Base-by-base conservation (phyloP, 2,329 filamentous ascomycete genomes). In the Nannizziopsis barbatae region DNA sequence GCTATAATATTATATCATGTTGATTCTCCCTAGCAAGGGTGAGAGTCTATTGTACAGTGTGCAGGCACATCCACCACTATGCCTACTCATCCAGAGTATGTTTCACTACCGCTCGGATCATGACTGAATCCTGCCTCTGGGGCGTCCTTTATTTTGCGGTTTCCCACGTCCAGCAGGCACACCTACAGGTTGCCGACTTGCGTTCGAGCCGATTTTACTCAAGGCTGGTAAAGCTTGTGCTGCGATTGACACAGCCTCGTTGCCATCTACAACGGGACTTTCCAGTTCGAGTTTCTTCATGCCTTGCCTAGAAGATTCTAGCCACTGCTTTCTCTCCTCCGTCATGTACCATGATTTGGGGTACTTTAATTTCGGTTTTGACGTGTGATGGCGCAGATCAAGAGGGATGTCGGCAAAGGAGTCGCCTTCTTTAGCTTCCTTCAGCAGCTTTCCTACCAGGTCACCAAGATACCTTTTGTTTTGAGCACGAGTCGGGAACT, bases 401-500 rank as follows among this genome's bases (percentile, higher is more conserved):
- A 96, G 75, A 1, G 92, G 90, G 27, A 98, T 70, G 63, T 98
- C 92, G 55, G 81, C 81, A 60, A 96, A 95, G 9, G 77, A 84
- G 57, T 98, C 90, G 18, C 76, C 72, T 61, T 95, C 83, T 71
- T 81, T 85, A 50, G 89, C 87, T 62, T 86, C 81, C 5, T 71
- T 72, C 51, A 98, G 70, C 55, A 98, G 70, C 43, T 74, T 77
- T 54, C 83, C 74, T 43, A 96, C 77, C 42, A 87, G 67, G 58
- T 94, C 86, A 46, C 80, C 83, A 17, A 98, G 75, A 64, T 92
- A 92, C n/a, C 86, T 81, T 75, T 96, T 98, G 73, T 98, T 98
- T 71, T 96, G 89, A 14, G 89, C 86, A 62, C 87, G 84, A 48
- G 89, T 85, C 62, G 86, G 80, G 65, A 84, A 94, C 62, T 82